phyloP scores from a whole-genome alignment of 176 grass and related monocot genomes.

The Oryza glaberrima region DNA sequence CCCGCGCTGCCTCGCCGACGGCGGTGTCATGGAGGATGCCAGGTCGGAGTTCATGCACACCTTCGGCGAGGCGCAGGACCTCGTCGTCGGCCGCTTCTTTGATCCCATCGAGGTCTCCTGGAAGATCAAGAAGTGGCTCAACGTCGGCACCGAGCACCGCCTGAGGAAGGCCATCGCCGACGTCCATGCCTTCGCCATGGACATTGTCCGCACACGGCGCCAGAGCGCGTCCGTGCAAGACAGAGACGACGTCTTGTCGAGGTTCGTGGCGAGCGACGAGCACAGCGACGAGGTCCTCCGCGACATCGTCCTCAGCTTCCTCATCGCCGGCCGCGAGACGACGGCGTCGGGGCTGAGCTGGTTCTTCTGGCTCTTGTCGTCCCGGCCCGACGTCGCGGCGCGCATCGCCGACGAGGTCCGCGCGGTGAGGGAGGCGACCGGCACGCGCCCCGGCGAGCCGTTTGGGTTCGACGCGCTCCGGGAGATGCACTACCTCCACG shows the following conservation, averaged over 20 bases:
- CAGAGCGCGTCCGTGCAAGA: conserved; percentile 1
- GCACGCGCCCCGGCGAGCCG: conserved; percentile 10
- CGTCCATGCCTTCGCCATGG: conserved; percentile 45
- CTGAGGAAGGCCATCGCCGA: conserved; percentile 37
- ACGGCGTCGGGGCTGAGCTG: too few relatives aligned
- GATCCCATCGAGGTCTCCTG: conserved; percentile 33
- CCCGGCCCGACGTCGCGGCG: background rate
- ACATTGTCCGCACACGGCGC: conserved; percentile 43
- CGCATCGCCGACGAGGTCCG: conserved; percentile 43
- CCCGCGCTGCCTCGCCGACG: conserved; percentile 50
- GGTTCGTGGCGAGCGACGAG: conserved; percentile 45
- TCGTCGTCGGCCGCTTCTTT: conserved; percentile 37
- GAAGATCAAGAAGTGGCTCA: conserved; percentile 60
- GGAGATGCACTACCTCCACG: conserved; percentile 62
- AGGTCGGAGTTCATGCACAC: conserved; percentile 41
- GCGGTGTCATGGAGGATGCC: background rate
- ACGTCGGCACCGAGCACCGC: conserved; percentile 44
- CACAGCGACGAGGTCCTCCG: conserved; percentile 34
- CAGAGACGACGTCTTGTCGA: conserved; percentile 41
- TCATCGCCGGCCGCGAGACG: too few relatives aligned
- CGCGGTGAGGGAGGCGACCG: background rate
- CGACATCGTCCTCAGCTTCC: background rate
- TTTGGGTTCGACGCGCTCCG: conserved; percentile 51
- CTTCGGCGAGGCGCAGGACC: conserved; percentile 54
- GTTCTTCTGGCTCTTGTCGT: too few relatives aligned